Conservation (phyloP, 129 eudicot species). For the Oenanthe sinensis region DNA sequence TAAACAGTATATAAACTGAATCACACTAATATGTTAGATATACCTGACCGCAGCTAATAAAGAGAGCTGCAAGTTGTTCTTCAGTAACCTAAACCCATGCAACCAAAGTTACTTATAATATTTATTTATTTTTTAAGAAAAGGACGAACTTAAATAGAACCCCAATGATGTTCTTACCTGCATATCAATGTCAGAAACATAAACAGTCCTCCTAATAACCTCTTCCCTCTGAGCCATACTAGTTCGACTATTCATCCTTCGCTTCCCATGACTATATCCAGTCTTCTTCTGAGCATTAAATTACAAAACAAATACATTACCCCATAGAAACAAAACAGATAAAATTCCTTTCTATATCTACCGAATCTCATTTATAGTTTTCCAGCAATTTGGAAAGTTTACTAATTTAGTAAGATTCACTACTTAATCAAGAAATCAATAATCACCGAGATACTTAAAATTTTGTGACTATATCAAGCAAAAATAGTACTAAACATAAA, state of each 20-base stretch:
- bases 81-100: conserved; percentile 39
- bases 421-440: background rate
- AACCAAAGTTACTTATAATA: background rate
- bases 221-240: conserved; percentile 84
- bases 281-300: conserved; percentile 55
- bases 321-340: background rate
- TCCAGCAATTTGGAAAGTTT: background rate
- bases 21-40: background rate
- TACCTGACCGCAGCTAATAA: conserved; percentile 86
- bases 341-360: background rate
- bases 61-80: conserved; percentile 85
- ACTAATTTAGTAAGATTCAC: background rate
- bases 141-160: background rate
- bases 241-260: conserved; percentile 73
- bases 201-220: conserved; percentile 78
- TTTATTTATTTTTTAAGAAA: background rate
- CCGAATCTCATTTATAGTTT: background rate
- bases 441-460: background rate
- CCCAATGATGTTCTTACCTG: conserved; percentile 39
- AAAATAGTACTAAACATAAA: background rate
- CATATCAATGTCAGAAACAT: conserved; percentile 91
- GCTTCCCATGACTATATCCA: conserved; percentile 47
- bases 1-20: background rate
- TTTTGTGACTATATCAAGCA: background rate
- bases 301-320: background rate